Evolutionary conservation across 1,284 basidiomycete genomes (phyloP), one percentile per base, ranked within the genome.

Genomic region (Xanthoconium separans): DNA sequence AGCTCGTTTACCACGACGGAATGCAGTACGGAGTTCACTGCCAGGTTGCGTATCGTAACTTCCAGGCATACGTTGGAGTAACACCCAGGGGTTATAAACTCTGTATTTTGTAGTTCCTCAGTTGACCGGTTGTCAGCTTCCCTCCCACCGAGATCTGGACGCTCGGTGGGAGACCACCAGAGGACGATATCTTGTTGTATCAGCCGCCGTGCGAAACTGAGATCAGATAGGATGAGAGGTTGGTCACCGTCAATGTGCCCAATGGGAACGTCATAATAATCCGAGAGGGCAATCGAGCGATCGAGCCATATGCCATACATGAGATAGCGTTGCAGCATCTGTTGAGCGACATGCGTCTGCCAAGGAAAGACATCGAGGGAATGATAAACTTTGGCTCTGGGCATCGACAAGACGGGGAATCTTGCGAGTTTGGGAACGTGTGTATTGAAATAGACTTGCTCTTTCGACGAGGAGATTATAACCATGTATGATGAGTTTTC

Each of bases 11-110:
- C 93, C 52, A 94, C 79, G 11, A 95, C 85, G 0, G 95, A 96
- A 66, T 98, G 97, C 12, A 99, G 77, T 9, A 99, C 91, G 0
- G 96, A 87, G 68, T 99, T 90, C 58, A 99, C 89, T 0, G 96
- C 95, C 13, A 99, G 80, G 71, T 99, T 96, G 29, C 91, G 84
- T 12, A 99, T 79, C 8, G 89, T 87, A 56, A 99, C 77, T 61
- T 98, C 93, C 33, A 99, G 77, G 58, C 93, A 95, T 18, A 98
- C 96, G 50, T 96, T 97, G 7, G 91, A 85, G 71, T 97, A 98
- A 54, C 87, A 88, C 0, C 97, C 97, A 2, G 92, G 83, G 1
- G 85, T 82, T 41, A 86, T 79, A 70, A 98, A 94, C 61, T 97
- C 95, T 0, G 93, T 91, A 52, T 85, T 87, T 6, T 85, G 82